A percentile compares a stretch with the other conserved stretches of the same genome.
These are phyloP conservation scores for Penicilliopsis zonata DNA, from an alignment of 495 filamentous ascomycete genomes.

Conservation along the genomic window DNA sequence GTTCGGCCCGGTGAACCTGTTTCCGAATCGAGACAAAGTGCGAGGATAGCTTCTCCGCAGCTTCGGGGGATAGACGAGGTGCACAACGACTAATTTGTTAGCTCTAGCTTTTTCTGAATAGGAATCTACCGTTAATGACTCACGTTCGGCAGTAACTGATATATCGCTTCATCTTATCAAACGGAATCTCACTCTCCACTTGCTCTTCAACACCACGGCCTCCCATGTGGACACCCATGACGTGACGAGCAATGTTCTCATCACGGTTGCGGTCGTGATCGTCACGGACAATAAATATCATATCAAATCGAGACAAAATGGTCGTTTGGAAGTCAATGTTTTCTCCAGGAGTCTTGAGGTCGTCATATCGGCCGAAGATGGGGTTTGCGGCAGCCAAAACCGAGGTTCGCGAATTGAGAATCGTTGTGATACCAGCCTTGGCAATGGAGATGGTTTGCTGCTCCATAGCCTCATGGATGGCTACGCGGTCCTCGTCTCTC, in stretches of 20 bases:
- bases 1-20: conserved; percentile 83
- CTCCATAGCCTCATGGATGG: conserved; percentile 99
- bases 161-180: conserved; percentile 97
- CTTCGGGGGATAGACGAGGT: conserved; percentile 81
- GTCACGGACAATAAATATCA: conserved; percentile 99
- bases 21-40: conserved; percentile 96
- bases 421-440: conserved; percentile 97
- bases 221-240: conserved; percentile 97
- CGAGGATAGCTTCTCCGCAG: conserved; percentile 89
- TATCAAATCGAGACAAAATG: conserved; percentile 96
- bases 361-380: conserved; percentile 95
- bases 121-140: conserved; percentile 20
- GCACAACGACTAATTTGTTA: conserved; percentile 59
- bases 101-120: background rate
- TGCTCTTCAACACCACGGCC: conserved; percentile 75
- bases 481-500: conserved; percentile 96
- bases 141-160: conserved; percentile 79
- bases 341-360: conserved; percentile 93
- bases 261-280: conserved; percentile 84
- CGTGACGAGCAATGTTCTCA: conserved; percentile 89
- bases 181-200: conserved; percentile 71
- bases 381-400: conserved; percentile 96
- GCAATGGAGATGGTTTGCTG: conserved; percentile 99
- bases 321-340: conserved; percentile 99
- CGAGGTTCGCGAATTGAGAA: conserved; percentile 89